Conservation (phyloP, 352 stramenopile genomes). For the Phytophthora europaea region DNA sequence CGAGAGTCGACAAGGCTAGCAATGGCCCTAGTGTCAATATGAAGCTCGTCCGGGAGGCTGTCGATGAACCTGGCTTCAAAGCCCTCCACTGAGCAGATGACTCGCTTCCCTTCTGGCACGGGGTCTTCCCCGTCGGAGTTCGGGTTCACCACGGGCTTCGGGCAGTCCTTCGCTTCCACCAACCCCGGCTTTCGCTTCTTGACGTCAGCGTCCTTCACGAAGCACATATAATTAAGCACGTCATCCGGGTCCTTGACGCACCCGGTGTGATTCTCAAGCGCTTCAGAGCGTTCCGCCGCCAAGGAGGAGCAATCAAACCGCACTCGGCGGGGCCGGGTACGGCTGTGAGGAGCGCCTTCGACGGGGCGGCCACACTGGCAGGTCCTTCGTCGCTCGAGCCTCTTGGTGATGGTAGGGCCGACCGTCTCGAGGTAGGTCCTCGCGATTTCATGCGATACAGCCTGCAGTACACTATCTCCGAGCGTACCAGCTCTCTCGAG, state of each 20-base stretch:
- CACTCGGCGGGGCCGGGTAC: not conserved
- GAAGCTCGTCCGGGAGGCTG: too few relatives aligned
- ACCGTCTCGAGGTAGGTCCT: not conserved
- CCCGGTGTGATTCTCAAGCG: not conserved
- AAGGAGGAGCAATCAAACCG: not conserved
- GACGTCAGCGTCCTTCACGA: not conserved
- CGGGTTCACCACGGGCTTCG: too few relatives aligned
- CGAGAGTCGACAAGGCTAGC: too few relatives aligned
- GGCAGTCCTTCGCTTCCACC: not conserved
- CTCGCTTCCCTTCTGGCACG: too few relatives aligned
- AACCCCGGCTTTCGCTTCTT: not conserved
- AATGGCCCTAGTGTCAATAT: too few relatives aligned
- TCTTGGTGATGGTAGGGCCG: not conserved
- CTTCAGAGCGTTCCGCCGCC: not conserved
- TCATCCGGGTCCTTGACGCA: not conserved
- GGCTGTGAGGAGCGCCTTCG: too few relatives aligned
- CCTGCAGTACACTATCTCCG: not conserved
- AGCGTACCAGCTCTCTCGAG: not conserved
- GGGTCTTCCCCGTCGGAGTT: not conserved
- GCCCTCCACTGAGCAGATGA: too few relatives aligned
- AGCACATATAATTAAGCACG: not conserved
- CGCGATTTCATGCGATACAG: not conserved
- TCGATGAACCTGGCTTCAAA: too few relatives aligned
- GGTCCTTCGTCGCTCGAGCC: not conserved
- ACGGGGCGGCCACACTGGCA: not conserved